Evolutionary conservation across 2,329 filamentous ascomycete genomes (phyloP), one percentile per base, ranked within the genome.

Genomic region (Ceratocystis huliohia): DNA sequence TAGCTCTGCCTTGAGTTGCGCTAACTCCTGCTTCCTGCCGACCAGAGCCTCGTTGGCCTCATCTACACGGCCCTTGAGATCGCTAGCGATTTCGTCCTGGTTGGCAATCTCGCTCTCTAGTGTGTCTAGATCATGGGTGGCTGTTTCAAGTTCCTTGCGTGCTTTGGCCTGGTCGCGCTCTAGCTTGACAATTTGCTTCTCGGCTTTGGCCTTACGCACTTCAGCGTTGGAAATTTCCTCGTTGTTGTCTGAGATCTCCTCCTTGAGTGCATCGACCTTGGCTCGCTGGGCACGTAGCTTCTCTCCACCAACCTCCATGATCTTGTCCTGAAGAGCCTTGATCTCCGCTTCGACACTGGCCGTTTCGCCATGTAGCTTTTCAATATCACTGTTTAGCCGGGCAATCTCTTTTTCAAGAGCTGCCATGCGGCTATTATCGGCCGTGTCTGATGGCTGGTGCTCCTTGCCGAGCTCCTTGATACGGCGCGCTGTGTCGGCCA

Each of bases 261-360:
- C 88, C 74, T 95, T 96, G 69, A 95, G 79, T 5, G 86, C 83
- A 73, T 97, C 93, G 44, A 99, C 91, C 79, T 89, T 95, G 69
- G 90, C 86, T 71, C 94, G 92, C 74, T 99, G 93, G 20, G 87
- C 84, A 66, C 94, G 87, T 20, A 99, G 84, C 76, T 90, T 91
- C 72, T 97, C 91, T 76, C 94, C 94, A 73, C 94, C 94, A 69
- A 96, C 88, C 75, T 96, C 88, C 94, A 99, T 97, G 73, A 99
- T 99, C 80, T 92, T 96, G 81, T 94, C 88, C 74, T 99, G 93
- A 1, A 99, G 80, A 22, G 82, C 82, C 76, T 96, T 93, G 76
- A 99, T 97, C 75, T 97, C 94, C 30, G 87, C 86, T 74, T 99
- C 94, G 7, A 96, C 86, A 59, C 87, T 94, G 1, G 89, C 84